Evolutionary conservation across 2,329 filamentous ascomycete species (phyloP).

Genomic region (Hysterium pulicare): DNA sequence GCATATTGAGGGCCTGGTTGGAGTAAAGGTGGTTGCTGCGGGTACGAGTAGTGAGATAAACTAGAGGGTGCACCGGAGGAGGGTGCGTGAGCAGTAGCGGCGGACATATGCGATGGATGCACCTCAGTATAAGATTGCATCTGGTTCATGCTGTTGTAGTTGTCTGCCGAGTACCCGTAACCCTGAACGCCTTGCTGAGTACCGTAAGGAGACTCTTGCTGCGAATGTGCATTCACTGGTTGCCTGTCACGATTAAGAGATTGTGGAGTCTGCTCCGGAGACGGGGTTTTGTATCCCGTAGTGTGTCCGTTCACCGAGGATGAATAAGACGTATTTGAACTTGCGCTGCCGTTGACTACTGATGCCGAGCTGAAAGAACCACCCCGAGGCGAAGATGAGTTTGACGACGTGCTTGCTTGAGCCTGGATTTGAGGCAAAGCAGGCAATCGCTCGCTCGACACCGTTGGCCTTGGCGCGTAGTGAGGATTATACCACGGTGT

Average conservation of each 20-base stretch:
- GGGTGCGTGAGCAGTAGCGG: constrained; percentile 69
- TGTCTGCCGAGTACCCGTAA: constrained; percentile 35
- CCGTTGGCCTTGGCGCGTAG: constrained; percentile 60
- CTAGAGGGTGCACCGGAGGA: constrained; percentile 72
- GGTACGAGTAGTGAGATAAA: constrained; percentile 71
- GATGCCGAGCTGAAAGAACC: constrained; percentile 66
- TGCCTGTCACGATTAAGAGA: constrained; percentile 33
- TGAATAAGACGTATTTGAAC: constrained; percentile 56
- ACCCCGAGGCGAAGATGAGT: constrained; percentile 71
- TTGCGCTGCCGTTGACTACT: constrained; percentile 47
- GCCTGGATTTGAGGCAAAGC: constrained; percentile 67
- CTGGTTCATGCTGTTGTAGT: constrained; percentile 71
- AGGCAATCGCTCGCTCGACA: constrained; percentile 72
- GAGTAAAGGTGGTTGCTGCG: constrained; percentile 66
- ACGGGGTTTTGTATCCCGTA: constrained; percentile 71
- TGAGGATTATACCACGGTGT: constrained; percentile 66
- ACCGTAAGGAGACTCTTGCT: constrained; percentile 39
- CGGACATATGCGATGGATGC: constrained; percentile 70
- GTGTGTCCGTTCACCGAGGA: constrained; percentile 51
- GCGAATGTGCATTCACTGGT: constrained; percentile 36
- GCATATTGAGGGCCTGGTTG: constrained; percentile 71
- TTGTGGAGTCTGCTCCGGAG: constrained; percentile 61
- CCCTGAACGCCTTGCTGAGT: constrained; percentile 26
- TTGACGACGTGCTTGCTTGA: constrained; percentile 62
- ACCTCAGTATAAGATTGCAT: constrained; percentile 82